Base-by-base conservation (phyloP, 768 basidiomycete species). In the Collybia sordida region DNA sequence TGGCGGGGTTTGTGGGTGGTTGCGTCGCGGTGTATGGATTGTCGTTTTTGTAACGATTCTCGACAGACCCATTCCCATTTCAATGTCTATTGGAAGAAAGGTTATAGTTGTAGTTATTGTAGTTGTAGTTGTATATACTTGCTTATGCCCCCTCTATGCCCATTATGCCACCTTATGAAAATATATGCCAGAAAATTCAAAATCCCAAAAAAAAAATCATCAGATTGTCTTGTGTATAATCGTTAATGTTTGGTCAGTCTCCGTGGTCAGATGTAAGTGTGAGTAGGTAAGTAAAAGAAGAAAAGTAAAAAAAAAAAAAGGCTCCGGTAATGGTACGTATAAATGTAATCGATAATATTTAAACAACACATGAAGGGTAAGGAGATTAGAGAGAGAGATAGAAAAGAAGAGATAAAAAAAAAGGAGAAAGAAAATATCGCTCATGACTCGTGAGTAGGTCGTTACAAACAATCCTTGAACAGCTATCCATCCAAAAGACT, bases 1-100 rank as follows among this genome's bases (percentile, higher is more conserved):
- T 60, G 7, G 42, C 48, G 19, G 61, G 52, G 25, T 4, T 60
- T 24, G 35, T 60, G 2, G 55, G 54, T 7, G 58, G 51, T 6
- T 41, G 44, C 22, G 48, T 60, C 8, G 51, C 52, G 6, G 23
- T 59, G 24, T 55, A 39, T 42, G 53, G 54, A 45, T 21, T 59
- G 46, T 54, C 55, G 23, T 45, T 42, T 34, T 22, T 54, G 40
- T 50, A 53, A 38, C 24, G 37, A 45, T 46, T 40, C 27, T 19
- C 11, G 36, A 18, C 37, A 37, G 24, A 41, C 36, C 17, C 25
- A 18, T 5, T 37, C 7, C 12, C 18, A 14, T 40, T 31, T 35
- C 19, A n/a, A n/a, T n/a, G n/a, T n/a, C 19, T 50, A 17, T 44
- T 19, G n/a, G 44, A 11, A 31, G 3, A 11, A 31, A 31, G 9